Conservation (phyloP, 2,329 filamentous ascomycete species). For the Dactylellina parvicollis region DNA sequence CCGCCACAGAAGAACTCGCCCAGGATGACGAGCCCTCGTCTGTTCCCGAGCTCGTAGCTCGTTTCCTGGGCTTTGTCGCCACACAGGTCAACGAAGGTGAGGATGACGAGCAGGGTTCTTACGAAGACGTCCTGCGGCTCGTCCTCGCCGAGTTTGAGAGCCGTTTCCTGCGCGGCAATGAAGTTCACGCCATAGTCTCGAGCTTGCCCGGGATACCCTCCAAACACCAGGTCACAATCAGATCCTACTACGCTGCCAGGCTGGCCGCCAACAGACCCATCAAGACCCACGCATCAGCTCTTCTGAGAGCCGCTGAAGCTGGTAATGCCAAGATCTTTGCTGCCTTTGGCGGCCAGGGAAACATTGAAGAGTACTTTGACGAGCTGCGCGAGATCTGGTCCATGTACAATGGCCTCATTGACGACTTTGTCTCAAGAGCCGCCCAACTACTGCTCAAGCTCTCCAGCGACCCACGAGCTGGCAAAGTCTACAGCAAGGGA, state of each 20-base stretch:
- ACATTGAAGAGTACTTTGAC: conserved; percentile 99
- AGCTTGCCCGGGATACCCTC: conserved; percentile 86
- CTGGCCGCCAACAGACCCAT: conserved; percentile 84
- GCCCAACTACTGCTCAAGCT: conserved; percentile 88
- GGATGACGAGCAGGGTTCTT: conserved; percentile 86
- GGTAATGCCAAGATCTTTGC: conserved; percentile 86
- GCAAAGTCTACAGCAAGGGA: conserved; percentile 98
- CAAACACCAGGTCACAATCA: conserved; percentile 90
- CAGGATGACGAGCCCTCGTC: conserved; percentile 99
- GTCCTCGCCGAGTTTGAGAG: conserved; percentile 96
- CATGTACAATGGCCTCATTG: conserved; percentile 90
- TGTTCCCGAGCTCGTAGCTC: conserved; percentile 86
- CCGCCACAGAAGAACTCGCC: conserved; percentile 94
- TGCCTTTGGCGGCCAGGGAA: conserved; percentile 96
- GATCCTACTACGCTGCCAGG: conserved; percentile 90
- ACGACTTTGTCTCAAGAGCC: conserved; percentile 81
- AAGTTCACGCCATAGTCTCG: conserved; percentile 89
- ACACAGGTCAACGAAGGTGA: conserved; percentile 90
- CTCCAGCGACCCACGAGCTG: conserved; percentile 82
- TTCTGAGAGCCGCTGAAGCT: conserved; percentile 87
- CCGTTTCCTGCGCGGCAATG: conserved; percentile 91
- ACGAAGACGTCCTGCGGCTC: conserved; percentile 90
- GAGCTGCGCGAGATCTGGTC: conserved; percentile 90
- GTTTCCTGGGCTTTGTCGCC: conserved; percentile 91
- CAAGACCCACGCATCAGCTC: conserved; percentile 90